Base-by-base conservation (phyloP, 148 eudicot genomes). In the Nepenthes gracilis region DNA sequence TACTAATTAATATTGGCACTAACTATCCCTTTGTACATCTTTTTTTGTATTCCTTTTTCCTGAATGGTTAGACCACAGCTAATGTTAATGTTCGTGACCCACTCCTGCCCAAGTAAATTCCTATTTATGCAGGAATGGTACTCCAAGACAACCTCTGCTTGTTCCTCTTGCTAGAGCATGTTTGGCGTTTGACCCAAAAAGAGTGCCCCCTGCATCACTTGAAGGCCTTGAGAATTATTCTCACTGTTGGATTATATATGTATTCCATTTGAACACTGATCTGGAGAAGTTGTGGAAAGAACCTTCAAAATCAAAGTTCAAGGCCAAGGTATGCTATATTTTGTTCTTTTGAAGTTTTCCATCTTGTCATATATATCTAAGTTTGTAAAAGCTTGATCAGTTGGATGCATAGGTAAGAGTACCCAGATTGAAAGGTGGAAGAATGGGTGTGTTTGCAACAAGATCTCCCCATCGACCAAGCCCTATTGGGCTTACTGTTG, bases 401-500 rank as follows among this genome's bases (percentile, higher is more conserved):
- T 55, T 53, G 68, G 71, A 58, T 71, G 68, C 62, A 59, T 76
- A 92, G 97, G 98, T 93, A 43, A 86, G 91, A 72, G 96, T 93
- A 51, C 98, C 98, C 49, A 81, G 88, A 62, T 72, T 93, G 65
- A 81, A 80, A 70, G 98, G 98, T 59, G 94, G 65, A 65, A 93
- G 71, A 69, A 78, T 75, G 78, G 98, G 98, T 50, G 74, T 93
- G 15, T 89, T 82, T 83, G 96, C 96, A 38, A 93, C 99, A 67
- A 84, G 99, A 81, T 76, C 96, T 70, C 99, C 99, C 7, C 99
- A 93, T 78, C 95, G 99, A 60, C 95, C 87, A n/a, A 77, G 86
- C 70, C 99, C 96, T 51, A 88, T 93, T 73, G 99, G 99, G 50
- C 85, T 93, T 12, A 88, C 98, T 32, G 95, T 88, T 47, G 96